A percentile compares a stretch with the other conserved stretches of the same genome.
Conservation (phyloP, 345 rosid genomes). For the Theobroma cacao region DNA sequence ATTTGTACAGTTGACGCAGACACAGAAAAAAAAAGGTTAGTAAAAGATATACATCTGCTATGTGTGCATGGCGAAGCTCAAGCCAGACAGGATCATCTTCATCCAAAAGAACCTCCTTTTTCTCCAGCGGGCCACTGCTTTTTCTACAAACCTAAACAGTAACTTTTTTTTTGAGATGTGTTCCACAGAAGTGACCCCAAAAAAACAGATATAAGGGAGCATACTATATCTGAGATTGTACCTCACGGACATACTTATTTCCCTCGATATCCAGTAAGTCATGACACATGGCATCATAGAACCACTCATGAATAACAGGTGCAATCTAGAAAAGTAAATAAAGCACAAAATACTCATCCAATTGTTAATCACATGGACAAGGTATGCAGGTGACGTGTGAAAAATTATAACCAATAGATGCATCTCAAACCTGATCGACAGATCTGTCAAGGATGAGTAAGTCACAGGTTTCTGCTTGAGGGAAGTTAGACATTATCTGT, state of each 20-base stretch:
- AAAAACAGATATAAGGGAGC: constrained; percentile 13
- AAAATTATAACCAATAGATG: constrained; percentile 6
- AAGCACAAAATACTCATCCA: constrained; percentile 12
- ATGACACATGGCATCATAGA: constrained; percentile 97
- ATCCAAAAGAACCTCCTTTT: constrained; percentile 92
- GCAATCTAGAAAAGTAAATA: constrained; percentile 55
- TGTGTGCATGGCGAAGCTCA: constrained; percentile 95
- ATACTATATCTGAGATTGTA: constrained; percentile 22
- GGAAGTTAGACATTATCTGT: constrained; percentile 55
- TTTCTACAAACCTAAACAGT: constrained; percentile 65
- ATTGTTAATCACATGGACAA: neutral
- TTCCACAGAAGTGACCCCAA: constrained; percentile 21
- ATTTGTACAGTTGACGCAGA: neutral
- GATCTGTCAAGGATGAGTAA: constrained; percentile 93
- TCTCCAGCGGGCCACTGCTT: constrained; percentile 71
- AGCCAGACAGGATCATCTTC: constrained; percentile 97
- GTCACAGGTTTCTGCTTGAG: constrained; percentile 92
- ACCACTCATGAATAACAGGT: constrained; percentile 97
- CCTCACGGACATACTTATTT: constrained; percentile 92
- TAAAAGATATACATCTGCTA: constrained; percentile 72
- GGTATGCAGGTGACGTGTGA: neutral
- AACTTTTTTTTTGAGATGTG: constrained; percentile 22
- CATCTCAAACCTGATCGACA: constrained; percentile 71
- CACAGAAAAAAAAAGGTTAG: constrained; percentile 3
- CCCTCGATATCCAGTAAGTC: constrained; percentile 91